Conservation (phyloP, 2,329 filamentous ascomycete species). For the Apiospora kogelbergensis region DNA sequence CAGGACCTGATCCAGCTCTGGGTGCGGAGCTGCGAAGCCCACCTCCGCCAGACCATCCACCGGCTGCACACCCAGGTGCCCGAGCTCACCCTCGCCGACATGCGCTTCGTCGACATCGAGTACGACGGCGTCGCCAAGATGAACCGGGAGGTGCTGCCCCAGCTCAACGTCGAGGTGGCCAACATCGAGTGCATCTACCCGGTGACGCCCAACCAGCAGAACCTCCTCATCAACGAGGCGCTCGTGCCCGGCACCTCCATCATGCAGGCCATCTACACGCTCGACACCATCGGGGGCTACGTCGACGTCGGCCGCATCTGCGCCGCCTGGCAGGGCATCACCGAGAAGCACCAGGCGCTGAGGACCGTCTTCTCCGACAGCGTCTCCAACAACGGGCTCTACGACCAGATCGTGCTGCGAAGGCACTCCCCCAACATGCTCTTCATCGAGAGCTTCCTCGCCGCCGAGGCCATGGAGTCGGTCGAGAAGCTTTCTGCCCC, state of each 20-base stretch:
- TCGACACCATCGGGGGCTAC: conserved; percentile 37
- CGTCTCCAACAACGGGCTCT: conserved; percentile 47
- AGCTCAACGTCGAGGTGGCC: conserved; percentile 40
- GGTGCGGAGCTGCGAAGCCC: conserved; percentile 47
- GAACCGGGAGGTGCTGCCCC: conserved; percentile 40
- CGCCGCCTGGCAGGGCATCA: conserved; percentile 49
- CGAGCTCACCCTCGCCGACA: conserved; percentile 50
- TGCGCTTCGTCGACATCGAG: conserved; percentile 47
- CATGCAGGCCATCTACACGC: conserved; percentile 47
- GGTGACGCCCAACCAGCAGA: conserved; percentile 48
- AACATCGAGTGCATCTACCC: conserved; percentile 52
- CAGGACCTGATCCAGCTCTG: conserved; percentile 45
- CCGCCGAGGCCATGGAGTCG: conserved; percentile 38
- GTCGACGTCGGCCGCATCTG: conserved; percentile 47
- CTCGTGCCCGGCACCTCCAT: conserved; percentile 42
- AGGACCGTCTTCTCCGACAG: conserved; percentile 54
- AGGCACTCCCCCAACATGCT: conserved; percentile 51
- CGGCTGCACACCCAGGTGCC: conserved; percentile 41
- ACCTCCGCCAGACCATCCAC: conserved; percentile 44
- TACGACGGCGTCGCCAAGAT: conserved; percentile 46
- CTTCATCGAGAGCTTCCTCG: conserved; percentile 47
- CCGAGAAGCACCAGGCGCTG: conserved; percentile 44
- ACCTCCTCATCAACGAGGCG: conserved; percentile 47
- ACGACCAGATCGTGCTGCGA: conserved; percentile 49
- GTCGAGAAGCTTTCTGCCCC: conserved; percentile 44